Conservation (phyloP, 164 flowering plant genomes). For the Piper betle region DNA sequence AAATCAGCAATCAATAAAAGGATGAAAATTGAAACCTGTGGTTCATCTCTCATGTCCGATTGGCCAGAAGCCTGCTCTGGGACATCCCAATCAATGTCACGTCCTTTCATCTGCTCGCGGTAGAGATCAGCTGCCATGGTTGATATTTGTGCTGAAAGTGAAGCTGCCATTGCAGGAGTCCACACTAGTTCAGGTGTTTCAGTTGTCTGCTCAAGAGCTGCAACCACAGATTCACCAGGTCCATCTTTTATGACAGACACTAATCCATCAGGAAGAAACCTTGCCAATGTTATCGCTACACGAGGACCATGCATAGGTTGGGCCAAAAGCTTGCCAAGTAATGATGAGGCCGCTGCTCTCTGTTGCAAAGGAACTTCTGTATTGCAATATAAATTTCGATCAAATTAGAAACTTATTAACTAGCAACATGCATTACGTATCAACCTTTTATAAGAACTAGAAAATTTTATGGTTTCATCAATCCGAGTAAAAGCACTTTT, state of each 20-base stretch:
- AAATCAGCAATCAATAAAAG: background rate
- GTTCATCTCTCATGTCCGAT: constrained; percentile 98
- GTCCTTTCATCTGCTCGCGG: constrained; percentile 92
- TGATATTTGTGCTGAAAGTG: constrained; percentile 83
- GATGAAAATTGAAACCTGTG: constrained; percentile 46
- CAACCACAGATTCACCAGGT: constrained; percentile 93
- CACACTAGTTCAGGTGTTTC: constrained; percentile 99
- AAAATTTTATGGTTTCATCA: no score
- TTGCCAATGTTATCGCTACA: constrained; percentile 87
- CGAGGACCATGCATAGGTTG: constrained; percentile 99
- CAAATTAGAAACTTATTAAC: background rate
- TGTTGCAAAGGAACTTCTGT: constrained; percentile 85
- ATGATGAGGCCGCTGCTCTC: constrained; percentile 93
- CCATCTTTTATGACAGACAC: constrained; percentile 89
- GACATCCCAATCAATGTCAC: constrained; percentile 93
- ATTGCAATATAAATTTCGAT: background rate
- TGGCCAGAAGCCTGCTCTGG: constrained; percentile 93
- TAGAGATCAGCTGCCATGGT: constrained; percentile 92
- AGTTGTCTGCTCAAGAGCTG: constrained; percentile 82
- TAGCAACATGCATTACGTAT: background rate
- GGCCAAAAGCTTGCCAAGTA: constrained; percentile 87
- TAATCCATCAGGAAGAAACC: constrained; percentile 96
- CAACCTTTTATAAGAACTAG: no score
- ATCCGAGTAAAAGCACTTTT: no score
- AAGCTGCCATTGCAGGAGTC: constrained; percentile 99